A percentile compares a stretch with the other conserved stretches of the same genome.
phyloP scores from a whole-genome alignment of 257 asterid genomes.

The Solanum sitiens region DNA sequence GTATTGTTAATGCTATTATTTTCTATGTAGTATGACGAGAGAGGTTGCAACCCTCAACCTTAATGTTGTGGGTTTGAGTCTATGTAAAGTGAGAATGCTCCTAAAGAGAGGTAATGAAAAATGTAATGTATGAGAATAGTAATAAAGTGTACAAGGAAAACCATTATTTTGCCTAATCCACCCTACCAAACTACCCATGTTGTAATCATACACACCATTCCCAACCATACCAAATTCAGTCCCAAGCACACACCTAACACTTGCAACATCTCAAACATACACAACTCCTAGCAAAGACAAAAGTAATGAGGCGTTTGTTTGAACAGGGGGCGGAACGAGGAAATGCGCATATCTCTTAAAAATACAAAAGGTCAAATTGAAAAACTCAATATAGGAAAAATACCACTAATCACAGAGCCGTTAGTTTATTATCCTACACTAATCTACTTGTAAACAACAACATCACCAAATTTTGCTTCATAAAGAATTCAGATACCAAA shows the following conservation, averaged over 20 bases:
- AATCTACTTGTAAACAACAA: slow-evolving; percentile 1
- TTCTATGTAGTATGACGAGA: neutral
- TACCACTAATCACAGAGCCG: neutral
- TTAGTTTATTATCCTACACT: slow-evolving; percentile 7
- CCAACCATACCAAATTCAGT: neutral
- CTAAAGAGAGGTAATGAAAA: neutral
- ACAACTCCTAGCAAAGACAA: neutral
- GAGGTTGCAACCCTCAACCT: neutral
- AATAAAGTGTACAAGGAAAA: neutral
- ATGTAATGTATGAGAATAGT: neutral
- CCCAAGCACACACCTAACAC: neutral
- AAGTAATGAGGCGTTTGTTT: neutral
- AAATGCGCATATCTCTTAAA: neutral
- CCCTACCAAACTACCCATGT: neutral
- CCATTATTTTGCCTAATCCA: too few relatives aligned
- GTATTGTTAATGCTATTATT: neutral
- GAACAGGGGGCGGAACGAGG: neutral
- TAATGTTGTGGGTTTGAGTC: too few relatives aligned
- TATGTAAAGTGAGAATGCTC: neutral
- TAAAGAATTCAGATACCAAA: neutral
- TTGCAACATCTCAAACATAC: neutral
- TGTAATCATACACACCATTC: neutral
- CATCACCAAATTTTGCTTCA: slow-evolving; percentile 20
- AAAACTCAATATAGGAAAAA: neutral
- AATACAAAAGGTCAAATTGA: neutral